Percentiles rank a stretch among this genome's conserved stretches.
Conservation (phyloP, 805 yeast species). For the Yarrowia sp. region DNA sequence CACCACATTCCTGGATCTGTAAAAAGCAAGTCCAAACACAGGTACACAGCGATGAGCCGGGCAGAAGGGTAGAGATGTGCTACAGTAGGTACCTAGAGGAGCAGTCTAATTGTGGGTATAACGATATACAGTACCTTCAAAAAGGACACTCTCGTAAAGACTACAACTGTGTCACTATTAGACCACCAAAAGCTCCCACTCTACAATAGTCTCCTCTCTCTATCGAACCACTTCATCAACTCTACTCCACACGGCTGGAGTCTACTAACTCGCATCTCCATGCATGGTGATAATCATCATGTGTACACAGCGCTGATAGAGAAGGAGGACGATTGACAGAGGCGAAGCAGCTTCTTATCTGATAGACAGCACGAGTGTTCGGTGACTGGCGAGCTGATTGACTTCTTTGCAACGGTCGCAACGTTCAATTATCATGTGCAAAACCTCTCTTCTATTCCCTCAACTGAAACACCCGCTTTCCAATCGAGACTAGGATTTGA, state of each 20-base stretch:
- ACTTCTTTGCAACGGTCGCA: background rate
- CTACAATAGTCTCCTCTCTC: no score
- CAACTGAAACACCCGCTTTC: background rate
- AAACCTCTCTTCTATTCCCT: background rate
- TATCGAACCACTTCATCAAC: background rate
- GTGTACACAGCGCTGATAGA: background rate
- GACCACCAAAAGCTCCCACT: no score
- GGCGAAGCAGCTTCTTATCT: slow-evolving; percentile 1
- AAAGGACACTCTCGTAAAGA: no score
- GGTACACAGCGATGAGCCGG: background rate
- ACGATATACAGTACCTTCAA: no score
- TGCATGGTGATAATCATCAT: slow-evolving; percentile 5
- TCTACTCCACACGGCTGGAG: slow-evolving; percentile 2
- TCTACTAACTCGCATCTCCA: slow-evolving; percentile 8
- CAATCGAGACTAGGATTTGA: background rate
- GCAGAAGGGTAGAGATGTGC: no score
- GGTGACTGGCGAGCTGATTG: background rate
- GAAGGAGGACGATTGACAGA: background rate
- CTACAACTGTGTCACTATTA: no score
- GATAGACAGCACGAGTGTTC: background rate
- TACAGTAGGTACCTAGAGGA: no score
- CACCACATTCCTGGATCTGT: slow-evolving; percentile 6
- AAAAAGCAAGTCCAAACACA: background rate
- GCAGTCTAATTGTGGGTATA: no score
- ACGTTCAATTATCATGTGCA: background rate